Conservation (phyloP, 495 filamentous ascomycete species). For the Penicillium paradoxum region DNA sequence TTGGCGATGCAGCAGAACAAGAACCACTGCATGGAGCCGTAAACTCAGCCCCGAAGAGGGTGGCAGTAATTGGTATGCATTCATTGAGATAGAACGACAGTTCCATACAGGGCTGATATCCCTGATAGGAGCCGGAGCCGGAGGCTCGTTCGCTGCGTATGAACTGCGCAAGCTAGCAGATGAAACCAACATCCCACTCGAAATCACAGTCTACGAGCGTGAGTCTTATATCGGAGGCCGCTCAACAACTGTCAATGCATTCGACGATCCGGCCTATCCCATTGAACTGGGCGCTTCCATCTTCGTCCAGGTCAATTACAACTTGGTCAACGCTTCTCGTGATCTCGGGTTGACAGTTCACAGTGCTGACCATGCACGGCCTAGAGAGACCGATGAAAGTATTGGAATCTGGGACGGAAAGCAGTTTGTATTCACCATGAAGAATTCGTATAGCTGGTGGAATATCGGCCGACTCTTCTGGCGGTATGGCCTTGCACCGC, state of each 20-base stretch:
- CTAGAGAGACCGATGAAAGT: slow-evolving; percentile 35
- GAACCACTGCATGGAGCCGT: slow-evolving; percentile 17
- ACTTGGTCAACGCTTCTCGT: slow-evolving; percentile 68
- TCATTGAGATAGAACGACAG: not conserved
- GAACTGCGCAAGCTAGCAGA: slow-evolving; percentile 66
- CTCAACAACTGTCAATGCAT: slow-evolving; percentile 81
- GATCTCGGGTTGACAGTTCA: slow-evolving; percentile 60
- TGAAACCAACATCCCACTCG: slow-evolving; percentile 47
- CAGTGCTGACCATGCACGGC: slow-evolving; percentile 27
- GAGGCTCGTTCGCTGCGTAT: slow-evolving; percentile 81
- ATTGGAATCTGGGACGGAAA: slow-evolving; percentile 87
- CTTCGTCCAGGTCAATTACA: slow-evolving; percentile 83
- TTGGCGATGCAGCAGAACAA: slow-evolving; percentile 25
- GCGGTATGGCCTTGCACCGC: slow-evolving; percentile 78
- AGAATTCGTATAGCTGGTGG: slow-evolving; percentile 67
- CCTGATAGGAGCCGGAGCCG: slow-evolving; percentile 79
- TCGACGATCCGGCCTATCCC: slow-evolving; percentile 60
- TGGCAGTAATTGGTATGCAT: slow-evolving; percentile 45
- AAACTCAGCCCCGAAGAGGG: slow-evolving; percentile 29
- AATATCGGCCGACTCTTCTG: slow-evolving; percentile 71
- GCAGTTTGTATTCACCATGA: slow-evolving; percentile 63
- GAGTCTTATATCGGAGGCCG: slow-evolving; percentile 77
- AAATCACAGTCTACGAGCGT: slow-evolving; percentile 88
- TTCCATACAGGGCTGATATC: not conserved
- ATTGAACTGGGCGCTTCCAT: slow-evolving; percentile 90